These are phyloP conservation scores for Phaseolus lunatus DNA, from an alignment of 306 rosid species.

Conservation along the genomic window DNA sequence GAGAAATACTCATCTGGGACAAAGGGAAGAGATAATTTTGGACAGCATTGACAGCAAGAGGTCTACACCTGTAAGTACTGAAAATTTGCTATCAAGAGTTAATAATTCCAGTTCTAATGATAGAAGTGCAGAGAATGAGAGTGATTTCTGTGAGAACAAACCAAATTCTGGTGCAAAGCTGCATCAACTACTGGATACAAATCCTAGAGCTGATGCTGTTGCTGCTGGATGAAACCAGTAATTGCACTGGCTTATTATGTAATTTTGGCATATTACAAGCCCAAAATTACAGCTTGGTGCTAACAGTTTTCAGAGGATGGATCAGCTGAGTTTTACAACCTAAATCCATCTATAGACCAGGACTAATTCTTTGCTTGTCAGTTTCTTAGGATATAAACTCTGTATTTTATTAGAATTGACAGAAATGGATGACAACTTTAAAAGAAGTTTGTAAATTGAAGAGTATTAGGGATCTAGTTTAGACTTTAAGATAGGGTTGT, in stretches of 20 bases:
- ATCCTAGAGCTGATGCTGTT: constrained; percentile 84
- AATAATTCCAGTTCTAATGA: constrained; percentile 67
- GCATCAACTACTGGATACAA: constrained; percentile 84
- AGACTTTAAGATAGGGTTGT: constrained; percentile 35
- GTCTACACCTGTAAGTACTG: constrained; percentile 66
- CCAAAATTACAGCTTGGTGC: constrained; percentile 86
- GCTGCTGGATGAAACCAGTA: constrained; percentile 77
- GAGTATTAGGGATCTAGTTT: constrained; percentile 51
- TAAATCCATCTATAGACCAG: constrained; percentile 49
- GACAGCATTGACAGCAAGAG: constrained; percentile 61
- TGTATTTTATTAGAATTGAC: constrained; percentile 51
- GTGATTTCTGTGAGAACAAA: constrained; percentile 68
- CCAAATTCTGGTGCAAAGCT: constrained; percentile 76
- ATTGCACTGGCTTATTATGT: constrained; percentile 56
- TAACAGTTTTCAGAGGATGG: constrained; percentile 64
- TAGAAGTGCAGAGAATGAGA: constrained; percentile 62
- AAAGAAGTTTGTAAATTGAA: constrained; percentile 66
- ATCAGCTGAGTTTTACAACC: constrained; percentile 55
- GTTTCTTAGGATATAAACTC: constrained; percentile 48
- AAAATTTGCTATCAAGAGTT: constrained; percentile 78
- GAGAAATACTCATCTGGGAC: constrained; percentile 63
- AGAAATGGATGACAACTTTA: constrained; percentile 52
- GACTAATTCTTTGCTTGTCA: constrained; percentile 59
- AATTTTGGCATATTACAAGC: constrained; percentile 96
- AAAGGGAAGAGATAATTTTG: constrained; percentile 58